A percentile compares a stretch with the other conserved stretches of the same genome.
Evolutionary conservation across 169 alveolate species (phyloP).

Genomic region (Fabrea salina): DNA sequence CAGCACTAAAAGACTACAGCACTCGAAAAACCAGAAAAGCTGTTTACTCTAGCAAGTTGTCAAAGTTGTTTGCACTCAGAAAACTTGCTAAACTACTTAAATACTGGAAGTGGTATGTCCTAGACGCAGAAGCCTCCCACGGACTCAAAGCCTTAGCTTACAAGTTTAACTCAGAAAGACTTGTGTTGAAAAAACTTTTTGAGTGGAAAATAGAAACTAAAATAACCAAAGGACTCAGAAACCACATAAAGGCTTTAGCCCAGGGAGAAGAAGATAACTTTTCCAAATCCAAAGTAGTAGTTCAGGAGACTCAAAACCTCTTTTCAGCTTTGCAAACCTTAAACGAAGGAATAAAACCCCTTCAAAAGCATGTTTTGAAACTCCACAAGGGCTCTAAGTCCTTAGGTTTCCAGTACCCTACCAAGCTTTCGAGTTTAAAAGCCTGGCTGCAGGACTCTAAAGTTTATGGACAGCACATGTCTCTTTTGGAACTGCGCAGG

Average conservation of each 20-base stretch:
- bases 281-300: no score
- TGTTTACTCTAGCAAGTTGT: not conserved
- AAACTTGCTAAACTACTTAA: not conserved
- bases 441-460: no score
- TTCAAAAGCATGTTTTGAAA: no score
- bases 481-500: not conserved
- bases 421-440: no score
- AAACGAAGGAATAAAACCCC: no score
- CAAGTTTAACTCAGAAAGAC: not conserved
- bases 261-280: not conserved
- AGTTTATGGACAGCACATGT: not conserved
- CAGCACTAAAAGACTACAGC: not conserved
- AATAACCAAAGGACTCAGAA: not conserved
- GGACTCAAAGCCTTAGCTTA: not conserved
- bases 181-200: not conserved
- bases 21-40: not conserved
- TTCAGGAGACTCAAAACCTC: no score
- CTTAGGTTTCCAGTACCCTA: no score
- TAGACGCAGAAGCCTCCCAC: not conserved
- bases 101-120: not conserved
- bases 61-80: not conserved
- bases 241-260: not conserved
- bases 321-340: no score
- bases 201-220: not conserved
- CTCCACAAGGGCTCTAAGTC: no score